Conservation (phyloP, 106 monocot species). For the Dendrobium officinale region DNA sequence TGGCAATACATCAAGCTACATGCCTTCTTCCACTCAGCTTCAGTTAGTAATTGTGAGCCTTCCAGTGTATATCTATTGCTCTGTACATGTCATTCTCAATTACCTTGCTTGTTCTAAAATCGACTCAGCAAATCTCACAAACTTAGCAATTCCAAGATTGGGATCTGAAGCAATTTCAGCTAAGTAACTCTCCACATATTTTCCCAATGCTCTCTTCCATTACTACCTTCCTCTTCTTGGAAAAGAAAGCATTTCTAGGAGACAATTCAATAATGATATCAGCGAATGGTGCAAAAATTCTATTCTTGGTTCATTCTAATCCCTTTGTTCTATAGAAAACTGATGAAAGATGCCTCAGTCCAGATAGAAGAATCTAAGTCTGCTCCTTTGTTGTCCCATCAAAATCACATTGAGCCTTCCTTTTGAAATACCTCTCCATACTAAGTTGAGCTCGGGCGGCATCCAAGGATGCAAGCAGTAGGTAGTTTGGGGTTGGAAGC, state of each 20-base stretch:
- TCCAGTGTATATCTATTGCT: slow-evolving; percentile 87
- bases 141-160: slow-evolving; percentile 44
- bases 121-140: slow-evolving; percentile 63
- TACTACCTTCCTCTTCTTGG: slow-evolving; percentile 37
- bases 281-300: slow-evolving; percentile 19
- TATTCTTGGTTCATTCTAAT: neutral
- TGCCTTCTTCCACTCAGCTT: slow-evolving; percentile 61
- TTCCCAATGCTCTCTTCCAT: slow-evolving; percentile 35
- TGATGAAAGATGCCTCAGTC: slow-evolving; percentile 31
- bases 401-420: slow-evolving; percentile 56
- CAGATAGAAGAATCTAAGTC: slow-evolving; percentile 39
- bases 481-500: slow-evolving; percentile 74
- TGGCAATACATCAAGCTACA: slow-evolving; percentile 83
- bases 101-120: slow-evolving; percentile 57
- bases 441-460: slow-evolving; percentile 78
- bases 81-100: slow-evolving; percentile 89
- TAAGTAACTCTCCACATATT: slow-evolving; percentile 49
- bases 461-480: slow-evolving; percentile 82
- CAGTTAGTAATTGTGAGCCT: slow-evolving; percentile 72
- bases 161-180: slow-evolving; percentile 77
- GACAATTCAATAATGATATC: slow-evolving; percentile 22
- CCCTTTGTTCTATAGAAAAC: slow-evolving; percentile 9
- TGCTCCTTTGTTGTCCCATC: slow-evolving; percentile 40
- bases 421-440: slow-evolving; percentile 13
- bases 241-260: slow-evolving; percentile 61